Conservation (phyloP, 2,329 filamentous ascomycete species). For the Botrytis pseudocinerea region DNA sequence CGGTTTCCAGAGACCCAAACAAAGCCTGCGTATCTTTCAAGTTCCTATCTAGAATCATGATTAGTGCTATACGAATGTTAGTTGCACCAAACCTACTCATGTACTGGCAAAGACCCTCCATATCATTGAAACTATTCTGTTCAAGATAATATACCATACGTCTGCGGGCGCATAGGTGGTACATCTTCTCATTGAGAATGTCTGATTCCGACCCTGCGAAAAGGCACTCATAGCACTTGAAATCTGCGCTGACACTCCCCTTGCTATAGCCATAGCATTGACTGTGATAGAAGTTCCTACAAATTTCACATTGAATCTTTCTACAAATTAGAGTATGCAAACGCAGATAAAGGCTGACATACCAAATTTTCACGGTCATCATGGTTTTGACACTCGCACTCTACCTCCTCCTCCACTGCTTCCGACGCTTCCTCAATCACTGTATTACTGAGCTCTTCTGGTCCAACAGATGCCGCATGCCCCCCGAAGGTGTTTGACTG, state of each 20-base stretch:
- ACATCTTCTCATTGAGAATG: conserved; percentile 20
- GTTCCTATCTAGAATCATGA: background rate
- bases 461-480: background rate
- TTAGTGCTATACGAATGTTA: background rate
- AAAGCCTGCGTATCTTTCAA: conserved; percentile 19
- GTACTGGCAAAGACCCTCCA: conserved; percentile 24
- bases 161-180: conserved; percentile 25
- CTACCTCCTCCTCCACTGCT: background rate
- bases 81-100: background rate
- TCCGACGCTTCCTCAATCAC: background rate
- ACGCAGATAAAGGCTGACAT: background rate
- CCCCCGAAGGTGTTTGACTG: background rate
- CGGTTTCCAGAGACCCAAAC: conserved; percentile 15
- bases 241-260: background rate
- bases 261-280: conserved; percentile 34
- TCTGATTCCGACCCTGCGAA: conserved; percentile 13
- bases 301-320: conserved; percentile 32
- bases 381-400: background rate
- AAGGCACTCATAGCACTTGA: conserved; percentile 32
- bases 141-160: conserved; percentile 28
- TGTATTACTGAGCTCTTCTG: background rate
- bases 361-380: conserved; percentile 18
- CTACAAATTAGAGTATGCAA: background rate
- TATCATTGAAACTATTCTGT: conserved; percentile 15
- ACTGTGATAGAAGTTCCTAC: conserved; percentile 28